Evolutionary conservation across 371 early-diverging fungal genomes (phyloP).

Genomic region (Mucor sp.): DNA sequence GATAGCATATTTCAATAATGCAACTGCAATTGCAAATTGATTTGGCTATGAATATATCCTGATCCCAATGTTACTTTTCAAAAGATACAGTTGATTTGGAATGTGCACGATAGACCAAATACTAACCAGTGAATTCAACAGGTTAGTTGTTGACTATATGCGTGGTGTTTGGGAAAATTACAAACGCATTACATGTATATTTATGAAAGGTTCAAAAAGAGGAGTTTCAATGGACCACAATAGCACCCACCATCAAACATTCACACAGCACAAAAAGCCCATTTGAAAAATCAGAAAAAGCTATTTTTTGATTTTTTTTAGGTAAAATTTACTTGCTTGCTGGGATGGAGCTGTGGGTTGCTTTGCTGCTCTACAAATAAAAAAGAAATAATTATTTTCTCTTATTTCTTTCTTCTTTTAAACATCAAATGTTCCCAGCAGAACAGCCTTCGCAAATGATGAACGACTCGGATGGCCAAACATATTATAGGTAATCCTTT

Average conservation of each 20-base stretch:
- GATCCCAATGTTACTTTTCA: neutral
- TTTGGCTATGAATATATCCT: neutral
- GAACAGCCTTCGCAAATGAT: neutral
- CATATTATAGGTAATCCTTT: neutral
- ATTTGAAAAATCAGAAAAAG: neutral
- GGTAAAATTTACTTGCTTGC: neutral
- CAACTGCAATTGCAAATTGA: neutral
- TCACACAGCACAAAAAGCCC: neutral
- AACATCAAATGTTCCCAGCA: neutral
- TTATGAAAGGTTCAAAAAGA: neutral
- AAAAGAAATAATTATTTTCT: neutral
- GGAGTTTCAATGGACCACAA: neutral
- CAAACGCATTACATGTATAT: neutral
- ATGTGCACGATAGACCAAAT: neutral
- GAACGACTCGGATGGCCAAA: neutral
- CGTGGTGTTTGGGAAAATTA: neutral
- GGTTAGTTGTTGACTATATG: neutral
- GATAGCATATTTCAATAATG: neutral
- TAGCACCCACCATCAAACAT: neutral
- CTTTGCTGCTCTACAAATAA: constrained; percentile 1
- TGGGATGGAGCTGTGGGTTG: neutral
- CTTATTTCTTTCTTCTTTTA: constrained; percentile 1
- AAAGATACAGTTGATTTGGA: neutral
- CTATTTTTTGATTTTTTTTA: neutral
- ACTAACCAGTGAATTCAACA: neutral